Evolutionary conservation across 1,139 yeast species (phyloP).

Genomic region (Candida albicans): DNA sequence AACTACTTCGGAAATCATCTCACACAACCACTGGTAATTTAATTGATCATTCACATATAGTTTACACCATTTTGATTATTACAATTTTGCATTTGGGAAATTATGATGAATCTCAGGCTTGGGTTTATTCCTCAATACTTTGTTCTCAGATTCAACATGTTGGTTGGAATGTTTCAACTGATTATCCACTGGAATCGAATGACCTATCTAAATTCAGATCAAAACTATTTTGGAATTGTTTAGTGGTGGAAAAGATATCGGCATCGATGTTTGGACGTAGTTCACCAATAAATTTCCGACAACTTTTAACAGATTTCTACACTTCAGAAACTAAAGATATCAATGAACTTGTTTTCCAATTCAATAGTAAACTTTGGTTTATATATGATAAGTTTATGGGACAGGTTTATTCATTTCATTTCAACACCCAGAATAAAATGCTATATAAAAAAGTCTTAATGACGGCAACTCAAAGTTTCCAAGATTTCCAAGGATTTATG

Average conservation of each 20-base stretch:
- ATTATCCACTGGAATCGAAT: not conserved
- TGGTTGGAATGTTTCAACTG: slow-evolving; percentile 1
- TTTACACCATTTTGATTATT: not conserved
- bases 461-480: not conserved
- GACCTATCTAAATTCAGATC: not conserved
- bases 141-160: slow-evolving; percentile 1
- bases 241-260: not conserved
- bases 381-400: not conserved
- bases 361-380: not conserved
- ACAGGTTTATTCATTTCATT: slow-evolving; percentile 1
- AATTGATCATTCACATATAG: not conserved
- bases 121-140: not conserved
- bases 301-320: not conserved
- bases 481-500: not conserved
- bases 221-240: not conserved
- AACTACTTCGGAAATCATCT: not conserved
- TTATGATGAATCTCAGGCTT: slow-evolving; percentile 1
- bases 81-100: not conserved
- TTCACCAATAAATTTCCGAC: slow-evolving; percentile 1
- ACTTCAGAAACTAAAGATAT: not conserved
- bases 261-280: not conserved
- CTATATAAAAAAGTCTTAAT: not conserved
- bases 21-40: not conserved
- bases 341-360: slow-evolving; percentile 1
- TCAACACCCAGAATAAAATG: not conserved